Conservation (phyloP, 1,139 yeast species). For the Candida pseudoviswanathii region DNA sequence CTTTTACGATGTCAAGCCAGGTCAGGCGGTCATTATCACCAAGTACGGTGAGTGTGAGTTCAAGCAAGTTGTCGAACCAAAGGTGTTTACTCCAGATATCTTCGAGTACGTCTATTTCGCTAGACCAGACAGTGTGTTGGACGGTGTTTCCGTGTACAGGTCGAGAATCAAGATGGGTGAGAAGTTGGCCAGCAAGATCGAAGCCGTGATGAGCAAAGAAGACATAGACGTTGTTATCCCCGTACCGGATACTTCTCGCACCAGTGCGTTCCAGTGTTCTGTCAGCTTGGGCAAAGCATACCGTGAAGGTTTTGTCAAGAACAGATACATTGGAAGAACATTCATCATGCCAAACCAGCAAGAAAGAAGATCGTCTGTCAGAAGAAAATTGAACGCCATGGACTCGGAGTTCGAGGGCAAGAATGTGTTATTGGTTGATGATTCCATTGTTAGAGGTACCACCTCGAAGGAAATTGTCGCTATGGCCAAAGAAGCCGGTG, state of each 20-base stretch:
- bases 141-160: slow-evolving; percentile 92
- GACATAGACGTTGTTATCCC: slow-evolving; percentile 94
- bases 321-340: slow-evolving; percentile 95
- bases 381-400: slow-evolving; percentile 96
- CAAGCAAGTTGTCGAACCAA: slow-evolving; percentile 81
- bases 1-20: slow-evolving; percentile 85
- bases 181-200: slow-evolving; percentile 76
- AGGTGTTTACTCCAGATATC: slow-evolving; percentile 87
- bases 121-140: slow-evolving; percentile 94
- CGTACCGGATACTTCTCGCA: slow-evolving; percentile 96
- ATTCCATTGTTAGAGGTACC: slow-evolving; percentile 96
- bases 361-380: slow-evolving; percentile 90
- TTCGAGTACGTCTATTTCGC: slow-evolving; percentile 98
- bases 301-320: slow-evolving; percentile 96
- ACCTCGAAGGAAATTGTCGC: slow-evolving; percentile 94
- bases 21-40: slow-evolving; percentile 93
- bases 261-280: slow-evolving; percentile 92
- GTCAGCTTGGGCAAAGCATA: slow-evolving; percentile 78
- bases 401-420: slow-evolving; percentile 84
- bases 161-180: slow-evolving; percentile 94
- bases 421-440: slow-evolving; percentile 91
- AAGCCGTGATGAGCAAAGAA: slow-evolving; percentile 46
- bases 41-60: slow-evolving; percentile 71
- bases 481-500: slow-evolving; percentile 99
- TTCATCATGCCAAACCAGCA: slow-evolving; percentile 98